Evolutionary conservation across 768 basidiomycete genomes (phyloP), one percentile per base, ranked within the genome.

Genomic region (Kwoniella heveanensis): DNA sequence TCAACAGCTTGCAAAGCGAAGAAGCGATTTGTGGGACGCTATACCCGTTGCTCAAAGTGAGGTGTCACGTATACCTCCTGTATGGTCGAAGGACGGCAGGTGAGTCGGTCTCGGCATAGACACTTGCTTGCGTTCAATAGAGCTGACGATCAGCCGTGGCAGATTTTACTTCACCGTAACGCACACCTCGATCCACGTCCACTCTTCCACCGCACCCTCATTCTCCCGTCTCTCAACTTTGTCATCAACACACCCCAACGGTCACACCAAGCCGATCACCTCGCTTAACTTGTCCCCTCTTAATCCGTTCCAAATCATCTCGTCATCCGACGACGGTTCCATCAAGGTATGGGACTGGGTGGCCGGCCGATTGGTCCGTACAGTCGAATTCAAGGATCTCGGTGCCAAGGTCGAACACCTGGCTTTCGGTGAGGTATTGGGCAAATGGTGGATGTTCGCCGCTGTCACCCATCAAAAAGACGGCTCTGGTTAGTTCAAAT

Each of bases 311-410:
- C 96, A 98, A 78, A 80, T 99, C 67, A 86, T 97, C 67, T 92
- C 92, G 12, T 88, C 87, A 52, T 90, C 91, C 8, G 72, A 87
- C 63, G 89, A 92, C 69, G 95, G 93, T n/a, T 84, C 84, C 36
- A 80, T 98, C 66, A 86, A 90, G 77, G 81, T 96, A 25, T 99
- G 96, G 96, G 92, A 98, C 81, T 94, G 90, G 79, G 81, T 94
- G 37, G 93, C 96, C 62, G 92, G 88, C 5, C 82, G 84, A 8
- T 81, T 96, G 12, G 82, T 97, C 63, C 86, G 87, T 64, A 90
- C 88, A 1, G 85, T 96, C 66, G 83, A 86, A 60, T 73, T 92
- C 48, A 83, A 83, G 27, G 85, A 88, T 8, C 63, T 86, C 88
- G 15, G 87, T 5, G 64, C 59, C 21, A 27, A 57, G 2, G 64